Percentiles rank a stretch among this genome's conserved stretches.
These are phyloP conservation scores for Termitomyces sp. DNA, from an alignment of 1,284 basidiomycete genomes.

Conservation along the genomic window DNA sequence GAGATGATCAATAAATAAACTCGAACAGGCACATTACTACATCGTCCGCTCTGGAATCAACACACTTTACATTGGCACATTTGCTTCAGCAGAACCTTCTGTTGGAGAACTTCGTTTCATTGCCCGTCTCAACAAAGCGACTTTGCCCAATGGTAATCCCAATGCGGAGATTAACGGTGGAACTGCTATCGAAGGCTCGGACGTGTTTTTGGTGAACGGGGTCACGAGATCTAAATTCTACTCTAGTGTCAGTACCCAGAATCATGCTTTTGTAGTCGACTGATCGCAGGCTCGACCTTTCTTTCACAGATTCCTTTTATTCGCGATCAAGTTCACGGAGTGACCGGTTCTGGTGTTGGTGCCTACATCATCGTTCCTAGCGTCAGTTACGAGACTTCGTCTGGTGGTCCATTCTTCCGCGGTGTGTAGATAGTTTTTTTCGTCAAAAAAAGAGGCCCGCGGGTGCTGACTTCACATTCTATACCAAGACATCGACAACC, in stretches of 20 bases:
- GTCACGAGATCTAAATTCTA: conserved; percentile 47
- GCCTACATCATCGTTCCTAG: conserved; percentile 36
- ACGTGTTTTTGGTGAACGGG: conserved; percentile 39
- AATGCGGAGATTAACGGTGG: conserved; percentile 34
- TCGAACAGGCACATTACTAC: conserved; percentile 35
- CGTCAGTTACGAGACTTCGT: conserved; percentile 36
- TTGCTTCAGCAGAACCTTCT: conserved; percentile 36
- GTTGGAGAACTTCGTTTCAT: conserved; percentile 47
- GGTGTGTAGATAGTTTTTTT: conserved; percentile 21
- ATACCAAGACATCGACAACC: conserved; percentile 38
- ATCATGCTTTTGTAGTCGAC: neutral
- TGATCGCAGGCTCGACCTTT: neutral
- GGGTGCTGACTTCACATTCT: neutral
- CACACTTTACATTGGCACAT: conserved; percentile 40
- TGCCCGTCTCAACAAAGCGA: conserved; percentile 38
- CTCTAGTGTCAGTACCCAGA: conserved; percentile 30
- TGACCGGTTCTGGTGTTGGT: conserved; percentile 35
- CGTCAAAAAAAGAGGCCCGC: neutral
- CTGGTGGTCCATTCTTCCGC: conserved; percentile 42
- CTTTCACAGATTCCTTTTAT: conserved; percentile 32
- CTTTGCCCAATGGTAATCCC: conserved; percentile 34
- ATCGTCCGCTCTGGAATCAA: conserved; percentile 37
- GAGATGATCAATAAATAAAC: neutral
- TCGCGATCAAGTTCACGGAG: conserved; percentile 38
- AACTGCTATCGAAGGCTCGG: conserved; percentile 39